These are phyloP conservation scores for Alternaria sp. DNA, from an alignment of 2,329 filamentous ascomycete species.

Conservation along the genomic window DNA sequence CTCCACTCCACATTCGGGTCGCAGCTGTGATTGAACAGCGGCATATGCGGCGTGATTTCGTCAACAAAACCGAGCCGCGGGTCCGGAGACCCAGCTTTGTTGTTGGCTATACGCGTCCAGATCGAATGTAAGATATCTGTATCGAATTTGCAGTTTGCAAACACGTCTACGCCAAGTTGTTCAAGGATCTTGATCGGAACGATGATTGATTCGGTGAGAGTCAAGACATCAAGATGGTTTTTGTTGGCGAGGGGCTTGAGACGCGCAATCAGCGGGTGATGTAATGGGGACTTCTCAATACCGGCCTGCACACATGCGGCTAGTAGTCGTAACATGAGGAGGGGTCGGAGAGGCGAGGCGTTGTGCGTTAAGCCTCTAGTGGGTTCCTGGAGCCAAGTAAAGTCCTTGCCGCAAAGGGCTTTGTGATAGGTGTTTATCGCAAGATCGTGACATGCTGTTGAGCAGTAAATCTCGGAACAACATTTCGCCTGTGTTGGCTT, in stretches of 20 bases:
- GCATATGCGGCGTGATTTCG: constrained; percentile 39
- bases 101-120: constrained; percentile 46
- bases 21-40: constrained; percentile 49
- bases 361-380: constrained; percentile 26
- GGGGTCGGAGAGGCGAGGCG: constrained; percentile 33
- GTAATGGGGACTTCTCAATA: constrained; percentile 30
- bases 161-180: constrained; percentile 38
- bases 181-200: constrained; percentile 40
- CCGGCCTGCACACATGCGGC: constrained; percentile 36
- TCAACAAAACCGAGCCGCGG: constrained; percentile 38
- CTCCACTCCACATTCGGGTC: constrained; percentile 38
- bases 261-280: constrained; percentile 38
- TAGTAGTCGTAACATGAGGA: constrained; percentile 42
- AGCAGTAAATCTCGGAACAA: constrained; percentile 34
- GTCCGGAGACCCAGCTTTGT: constrained; percentile 41
- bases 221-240: constrained; percentile 42
- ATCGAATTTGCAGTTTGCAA: constrained; percentile 31
- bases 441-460: constrained; percentile 31
- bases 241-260: constrained; percentile 41
- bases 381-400: constrained; percentile 33
- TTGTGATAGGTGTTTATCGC: constrained; percentile 39
- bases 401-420: constrained; percentile 40
- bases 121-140: constrained; percentile 46
- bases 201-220: constrained; percentile 38
- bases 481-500: constrained; percentile 32